These are phyloP conservation scores for Nicotiana paniculata DNA, from an alignment of 257 asterid genomes.

Conservation along the genomic window DNA sequence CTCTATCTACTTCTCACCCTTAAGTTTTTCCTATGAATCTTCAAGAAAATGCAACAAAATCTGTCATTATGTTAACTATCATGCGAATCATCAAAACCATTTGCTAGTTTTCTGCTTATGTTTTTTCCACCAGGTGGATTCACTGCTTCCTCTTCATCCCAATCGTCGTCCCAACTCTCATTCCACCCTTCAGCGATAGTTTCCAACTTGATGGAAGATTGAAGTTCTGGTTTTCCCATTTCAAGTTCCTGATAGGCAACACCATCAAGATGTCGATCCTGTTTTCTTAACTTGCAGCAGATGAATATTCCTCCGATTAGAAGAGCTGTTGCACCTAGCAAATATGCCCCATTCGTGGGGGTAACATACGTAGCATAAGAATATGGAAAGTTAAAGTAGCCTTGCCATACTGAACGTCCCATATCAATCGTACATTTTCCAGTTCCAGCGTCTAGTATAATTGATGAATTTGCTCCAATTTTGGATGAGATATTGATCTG, in stretches of 20 bases:
- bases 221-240: constrained; percentile 36
- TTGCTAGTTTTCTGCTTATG: not conserved
- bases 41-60: not conserved
- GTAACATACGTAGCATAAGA: constrained; percentile 21
- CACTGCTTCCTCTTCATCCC: constrained; percentile 50
- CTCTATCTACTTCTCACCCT: not conserved
- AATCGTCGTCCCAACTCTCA: constrained; percentile 55
- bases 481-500: constrained; percentile 42
- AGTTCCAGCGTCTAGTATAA: constrained; percentile 24
- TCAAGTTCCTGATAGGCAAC: constrained; percentile 55
- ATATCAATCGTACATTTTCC: constrained; percentile 32
- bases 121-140: constrained; percentile 10
- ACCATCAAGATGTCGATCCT: constrained; percentile 32
- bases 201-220: constrained; percentile 23
- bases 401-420: constrained; percentile 15
- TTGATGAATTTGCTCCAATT: constrained; percentile 25
- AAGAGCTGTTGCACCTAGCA: constrained; percentile 34
- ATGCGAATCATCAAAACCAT: constrained; percentile 2
- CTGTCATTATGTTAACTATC: not conserved
- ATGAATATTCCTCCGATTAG: constrained; percentile 29
- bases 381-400: constrained; percentile 4
- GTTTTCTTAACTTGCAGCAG: constrained; percentile 34
- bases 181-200: constrained; percentile 38
- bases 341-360: constrained; percentile 36
- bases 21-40: not conserved